These are phyloP conservation scores for Rhexocercosporidium sp. DNA, from an alignment of 2,329 filamentous ascomycete genomes.

Conservation along the genomic window DNA sequence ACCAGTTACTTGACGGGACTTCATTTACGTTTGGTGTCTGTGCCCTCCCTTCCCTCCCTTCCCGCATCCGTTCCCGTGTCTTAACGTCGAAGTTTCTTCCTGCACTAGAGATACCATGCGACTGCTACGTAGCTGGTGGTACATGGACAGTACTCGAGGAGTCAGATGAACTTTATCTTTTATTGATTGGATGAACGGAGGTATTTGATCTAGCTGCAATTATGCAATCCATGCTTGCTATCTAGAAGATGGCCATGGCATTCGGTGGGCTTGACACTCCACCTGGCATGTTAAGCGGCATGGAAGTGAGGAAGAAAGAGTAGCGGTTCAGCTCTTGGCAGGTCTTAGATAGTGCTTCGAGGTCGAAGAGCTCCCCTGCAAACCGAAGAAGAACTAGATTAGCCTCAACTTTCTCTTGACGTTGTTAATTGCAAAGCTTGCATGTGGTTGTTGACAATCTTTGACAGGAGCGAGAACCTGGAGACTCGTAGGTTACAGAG, in stretches of 20 bases:
- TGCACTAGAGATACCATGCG: background rate
- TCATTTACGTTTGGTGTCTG: no score
- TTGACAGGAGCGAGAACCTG: background rate
- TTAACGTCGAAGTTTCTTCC: background rate
- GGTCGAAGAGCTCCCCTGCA: conserved; percentile 44
- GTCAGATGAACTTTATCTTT: no score
- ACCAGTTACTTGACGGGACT: no score
- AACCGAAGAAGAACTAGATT: background rate
- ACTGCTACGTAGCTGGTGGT: background rate
- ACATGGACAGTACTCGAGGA: no score
- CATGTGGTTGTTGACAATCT: background rate
- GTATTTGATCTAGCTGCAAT: background rate
- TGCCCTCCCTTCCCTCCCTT: background rate
- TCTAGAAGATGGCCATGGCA: conserved; percentile 33
- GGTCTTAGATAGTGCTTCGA: conserved; percentile 41
- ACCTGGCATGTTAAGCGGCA: conserved; percentile 50
- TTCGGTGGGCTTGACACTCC: conserved; percentile 30
- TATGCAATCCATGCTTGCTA: background rate
- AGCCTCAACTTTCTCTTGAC: background rate
- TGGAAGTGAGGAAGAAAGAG: conserved; percentile 55
- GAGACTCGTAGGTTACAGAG: background rate
- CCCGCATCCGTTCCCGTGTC: conserved; percentile 4
- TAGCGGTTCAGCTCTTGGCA: conserved; percentile 48
- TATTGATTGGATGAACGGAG: no score
- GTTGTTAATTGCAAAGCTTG: background rate